phyloP scores from a whole-genome alignment of 2,329 filamentous ascomycete genomes.

The Drechslerella coelobrocha region DNA sequence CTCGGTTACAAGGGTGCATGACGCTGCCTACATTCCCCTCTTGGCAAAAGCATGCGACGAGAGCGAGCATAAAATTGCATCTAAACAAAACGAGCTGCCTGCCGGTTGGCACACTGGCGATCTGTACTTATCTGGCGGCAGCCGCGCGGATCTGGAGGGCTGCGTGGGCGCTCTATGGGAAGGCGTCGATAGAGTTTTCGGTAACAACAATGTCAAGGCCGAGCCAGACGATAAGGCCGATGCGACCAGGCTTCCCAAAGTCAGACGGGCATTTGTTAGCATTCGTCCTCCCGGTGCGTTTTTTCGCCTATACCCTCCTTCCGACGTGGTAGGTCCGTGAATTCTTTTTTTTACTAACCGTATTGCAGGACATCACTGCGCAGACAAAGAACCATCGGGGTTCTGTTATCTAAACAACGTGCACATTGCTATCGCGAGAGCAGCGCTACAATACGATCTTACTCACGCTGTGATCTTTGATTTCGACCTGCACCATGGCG shows the following conservation, averaged over 20 bases:
- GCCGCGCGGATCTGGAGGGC: constrained; percentile 84
- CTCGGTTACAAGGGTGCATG: constrained; percentile 89
- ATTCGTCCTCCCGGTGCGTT: constrained; percentile 74
- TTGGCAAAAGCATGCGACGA: constrained; percentile 74
- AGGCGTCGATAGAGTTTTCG: constrained; percentile 84
- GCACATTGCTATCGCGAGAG: constrained; percentile 93
- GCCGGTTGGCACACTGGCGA: constrained; percentile 82
- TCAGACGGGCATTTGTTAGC: constrained; percentile 84
- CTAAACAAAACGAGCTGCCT: constrained; percentile 59
- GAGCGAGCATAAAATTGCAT: constrained; percentile 77
- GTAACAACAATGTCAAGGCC: constrained; percentile 56
- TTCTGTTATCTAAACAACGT: constrained; percentile 99
- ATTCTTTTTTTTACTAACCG: not conserved
- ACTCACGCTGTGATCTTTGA: constrained; percentile 95
- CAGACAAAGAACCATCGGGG: constrained; percentile 83
- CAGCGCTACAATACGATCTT: constrained; percentile 78
- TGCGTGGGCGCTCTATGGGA: constrained; percentile 92
- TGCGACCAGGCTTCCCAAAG: constrained; percentile 60
- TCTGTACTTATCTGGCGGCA: constrained; percentile 86
- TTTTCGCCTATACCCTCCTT: not conserved
- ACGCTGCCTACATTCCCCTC: constrained; percentile 66
- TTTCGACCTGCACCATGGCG: constrained; percentile 89
- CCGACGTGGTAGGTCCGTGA: not conserved
- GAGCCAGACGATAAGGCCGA: constrained; percentile 27
- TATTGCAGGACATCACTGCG: constrained; percentile 81